phyloP scores from a whole-genome alignment of 306 rosid species.

The Vigna reflexopilosa region DNA sequence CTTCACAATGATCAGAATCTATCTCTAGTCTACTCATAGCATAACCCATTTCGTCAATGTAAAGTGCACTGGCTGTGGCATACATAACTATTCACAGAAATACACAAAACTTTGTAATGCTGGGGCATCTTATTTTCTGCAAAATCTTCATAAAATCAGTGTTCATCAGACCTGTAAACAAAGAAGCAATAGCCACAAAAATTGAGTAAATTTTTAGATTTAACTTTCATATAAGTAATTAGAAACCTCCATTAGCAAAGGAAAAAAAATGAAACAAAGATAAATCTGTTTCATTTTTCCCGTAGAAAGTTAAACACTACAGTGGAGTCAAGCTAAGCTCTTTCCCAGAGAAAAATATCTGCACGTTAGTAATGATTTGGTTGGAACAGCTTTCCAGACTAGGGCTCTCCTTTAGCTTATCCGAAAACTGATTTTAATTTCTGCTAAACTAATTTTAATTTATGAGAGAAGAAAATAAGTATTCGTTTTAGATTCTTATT shows the following conservation, averaged over 20 bases:
- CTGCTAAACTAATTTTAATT: not conserved
- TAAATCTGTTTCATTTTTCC: conserved; percentile 27
- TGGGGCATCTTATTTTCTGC: conserved; percentile 41
- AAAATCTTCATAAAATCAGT: conserved; percentile 49
- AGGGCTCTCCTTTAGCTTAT: not conserved
- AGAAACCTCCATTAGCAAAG: not conserved
- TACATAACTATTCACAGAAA: conserved; percentile 56
- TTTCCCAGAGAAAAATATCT: conserved; percentile 15
- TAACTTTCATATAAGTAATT: conserved; percentile 11
- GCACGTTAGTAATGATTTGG: not conserved
- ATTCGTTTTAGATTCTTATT: not conserved
- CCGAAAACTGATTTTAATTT: not conserved
- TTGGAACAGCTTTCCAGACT: conserved; percentile 20
- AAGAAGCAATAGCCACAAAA: not conserved
- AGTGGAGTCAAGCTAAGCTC: conserved; percentile 24
- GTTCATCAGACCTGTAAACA: conserved; percentile 49
- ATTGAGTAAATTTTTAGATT: conserved; percentile 2
- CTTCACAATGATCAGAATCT: conserved; percentile 60
- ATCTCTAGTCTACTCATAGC: conserved; percentile 78
- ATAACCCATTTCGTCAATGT: conserved; percentile 75
- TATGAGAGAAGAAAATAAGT: not conserved
- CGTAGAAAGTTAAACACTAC: conserved; percentile 8
- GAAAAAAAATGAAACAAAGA: conserved; percentile 12
- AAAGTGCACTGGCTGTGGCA: conserved; percentile 47
- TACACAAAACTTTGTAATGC: conserved; percentile 38